Percentiles rank a stretch among this genome's conserved stretches.
Evolutionary conservation across 1,284 basidiomycete species (phyloP).

Genomic region (Puccinia coronata): DNA sequence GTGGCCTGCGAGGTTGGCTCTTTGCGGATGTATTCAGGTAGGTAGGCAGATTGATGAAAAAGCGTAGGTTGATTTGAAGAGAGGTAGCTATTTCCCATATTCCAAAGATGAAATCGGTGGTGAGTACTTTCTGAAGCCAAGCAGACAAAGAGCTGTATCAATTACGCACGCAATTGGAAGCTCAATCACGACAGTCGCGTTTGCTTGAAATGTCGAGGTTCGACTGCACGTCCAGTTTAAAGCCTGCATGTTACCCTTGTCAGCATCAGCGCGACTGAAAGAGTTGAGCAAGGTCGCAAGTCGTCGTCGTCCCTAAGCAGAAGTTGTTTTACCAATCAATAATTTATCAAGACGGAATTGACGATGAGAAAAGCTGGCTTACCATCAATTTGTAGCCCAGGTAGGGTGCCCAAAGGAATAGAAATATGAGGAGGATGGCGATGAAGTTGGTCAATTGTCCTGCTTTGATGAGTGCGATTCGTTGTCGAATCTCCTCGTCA

Average conservation of each 20-base stretch:
- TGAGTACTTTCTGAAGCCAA: background rate
- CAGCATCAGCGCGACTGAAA: slow-evolving; percentile 29
- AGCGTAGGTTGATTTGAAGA: slow-evolving; percentile 32
- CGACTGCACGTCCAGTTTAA: slow-evolving; percentile 25
- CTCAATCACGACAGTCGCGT: slow-evolving; percentile 21
- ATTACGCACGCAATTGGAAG: slow-evolving; percentile 42
- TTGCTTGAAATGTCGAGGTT: slow-evolving; percentile 43
- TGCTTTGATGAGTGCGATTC: slow-evolving; percentile 27
- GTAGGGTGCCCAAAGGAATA: slow-evolving; percentile 45
- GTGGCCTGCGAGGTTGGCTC: background rate
- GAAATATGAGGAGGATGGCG: slow-evolving; percentile 4
- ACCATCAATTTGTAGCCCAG: slow-evolving; percentile 29
- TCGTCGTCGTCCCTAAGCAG: slow-evolving; percentile 23
- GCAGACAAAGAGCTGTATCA: background rate
- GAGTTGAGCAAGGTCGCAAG: slow-evolving; percentile 21
- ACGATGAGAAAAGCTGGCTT: background rate
- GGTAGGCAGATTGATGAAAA: slow-evolving; percentile 36
- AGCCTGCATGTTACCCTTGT: slow-evolving; percentile 44
- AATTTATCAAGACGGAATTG: background rate
- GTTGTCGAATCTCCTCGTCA: slow-evolving; percentile 28
- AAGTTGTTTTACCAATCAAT: background rate
- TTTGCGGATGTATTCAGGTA: slow-evolving; percentile 46
- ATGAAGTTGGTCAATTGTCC: slow-evolving; percentile 34
- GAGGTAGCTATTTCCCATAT: background rate
- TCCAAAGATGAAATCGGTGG: background rate